phyloP scores from a whole-genome alignment of 176 grass and related monocot species.

The Calamus simplicifolius region DNA sequence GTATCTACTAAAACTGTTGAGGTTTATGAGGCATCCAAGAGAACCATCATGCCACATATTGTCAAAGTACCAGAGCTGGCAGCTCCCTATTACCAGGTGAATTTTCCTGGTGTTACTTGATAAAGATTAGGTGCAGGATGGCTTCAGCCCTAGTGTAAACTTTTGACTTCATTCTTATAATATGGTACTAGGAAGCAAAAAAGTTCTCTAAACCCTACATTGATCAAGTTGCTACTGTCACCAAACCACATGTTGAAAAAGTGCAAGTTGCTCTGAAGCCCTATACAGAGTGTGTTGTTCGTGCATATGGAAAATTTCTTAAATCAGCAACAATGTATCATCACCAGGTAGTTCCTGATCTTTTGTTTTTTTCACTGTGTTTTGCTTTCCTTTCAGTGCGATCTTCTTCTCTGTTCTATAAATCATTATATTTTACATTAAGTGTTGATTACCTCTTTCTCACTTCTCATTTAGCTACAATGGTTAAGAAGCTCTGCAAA shows the following conservation, averaged over 20 bases:
- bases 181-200: constrained; percentile 45
- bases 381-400: background rate
- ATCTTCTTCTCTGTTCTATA: background rate
- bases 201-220: constrained; percentile 80
- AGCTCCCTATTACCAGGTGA: constrained; percentile 79
- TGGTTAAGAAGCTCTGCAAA: too few relatives aligned
- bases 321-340: constrained; percentile 57
- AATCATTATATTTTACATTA: background rate
- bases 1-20: constrained; percentile 58
- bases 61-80: constrained; percentile 44
- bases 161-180: background rate
- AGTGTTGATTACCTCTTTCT: too few relatives aligned
- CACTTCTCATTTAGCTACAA: too few relatives aligned
- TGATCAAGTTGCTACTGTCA: constrained; percentile 60
- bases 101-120: too few relatives aligned
- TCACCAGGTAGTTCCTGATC: constrained; percentile 43
- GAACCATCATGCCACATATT: constrained; percentile 45
- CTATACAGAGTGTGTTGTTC: constrained; percentile 38
- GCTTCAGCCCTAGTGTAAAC: too few relatives aligned
- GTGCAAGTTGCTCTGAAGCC: constrained; percentile 48
- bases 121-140: too few relatives aligned
- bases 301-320: constrained; percentile 38
- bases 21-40: constrained; percentile 57
- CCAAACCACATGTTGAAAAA: constrained; percentile 70
- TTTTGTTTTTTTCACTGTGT: constrained; percentile 4